Base-by-base conservation (phyloP, 371 early-diverging fungal species). In the Apophysomyces sp. region DNA sequence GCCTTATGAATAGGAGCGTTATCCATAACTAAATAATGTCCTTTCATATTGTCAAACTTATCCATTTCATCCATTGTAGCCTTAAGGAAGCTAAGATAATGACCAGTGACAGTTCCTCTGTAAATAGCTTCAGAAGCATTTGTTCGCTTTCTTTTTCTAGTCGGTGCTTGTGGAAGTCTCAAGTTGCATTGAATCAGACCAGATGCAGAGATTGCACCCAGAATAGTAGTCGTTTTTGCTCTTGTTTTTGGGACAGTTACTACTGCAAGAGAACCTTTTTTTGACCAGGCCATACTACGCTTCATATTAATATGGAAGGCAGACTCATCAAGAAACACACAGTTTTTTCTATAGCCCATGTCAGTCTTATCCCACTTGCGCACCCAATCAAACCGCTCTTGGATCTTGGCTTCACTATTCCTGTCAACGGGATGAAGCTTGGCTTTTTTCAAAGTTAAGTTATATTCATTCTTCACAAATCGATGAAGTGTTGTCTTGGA, bases 31-130 rank as follows among this genome's bases (percentile, higher is more conserved):
- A 58, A 39, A 54, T 64, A 58, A 58, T 64, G 65, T 0, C 39
- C 59, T 36, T 65, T 65, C 69, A 69, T 69, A 16, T 70, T 21
- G 7, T 29, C 53, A 53, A 63, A 52, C 21, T 49, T 44, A 34
- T 71, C 67, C 65, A 64, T 58, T 55, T 63, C 59, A 66, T 66
- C 64, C 30, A 66, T 16, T 16, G 53, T 61, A 44, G 49, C 57
- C 51, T 66, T 63, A 21, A n/a, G 61, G 16, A 58, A 66, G 2
- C 44, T 34, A 11, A 60, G 53, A 52, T 53, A 60, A 3, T 36
- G 39, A 26, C 58, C 58, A 21, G 58, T 57, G 24, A 41, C 40
- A 21, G 39, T 57, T 27, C 37, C 58, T 36, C 7, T 39, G 36
- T 41, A 44, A 24, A 59, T 59, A 31, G 3, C 49, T 29, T 21